Conservation (phyloP, 768 basidiomycete genomes). For the Harrya chromipes region DNA sequence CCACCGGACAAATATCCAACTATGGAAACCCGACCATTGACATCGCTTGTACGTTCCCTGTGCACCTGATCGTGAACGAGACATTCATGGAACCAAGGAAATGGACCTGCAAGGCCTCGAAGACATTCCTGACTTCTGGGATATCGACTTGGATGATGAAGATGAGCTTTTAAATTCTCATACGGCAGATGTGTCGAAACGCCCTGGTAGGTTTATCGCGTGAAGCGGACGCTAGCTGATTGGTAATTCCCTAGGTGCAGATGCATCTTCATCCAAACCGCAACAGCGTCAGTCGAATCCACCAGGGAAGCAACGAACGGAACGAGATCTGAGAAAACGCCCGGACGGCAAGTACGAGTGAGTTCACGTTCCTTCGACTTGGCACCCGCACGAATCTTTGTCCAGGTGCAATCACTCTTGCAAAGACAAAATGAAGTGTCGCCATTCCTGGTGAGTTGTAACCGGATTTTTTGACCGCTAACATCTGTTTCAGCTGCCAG, state of each 20-base stretch:
- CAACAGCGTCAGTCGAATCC: slow-evolving; percentile 3
- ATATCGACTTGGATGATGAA: slow-evolving; percentile 36
- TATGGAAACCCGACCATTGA: slow-evolving; percentile 68
- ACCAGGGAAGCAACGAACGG: slow-evolving; percentile 2
- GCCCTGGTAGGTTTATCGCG: slow-evolving; percentile 15
- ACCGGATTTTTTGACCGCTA: slow-evolving; percentile 5
- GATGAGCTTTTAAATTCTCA: slow-evolving; percentile 19
- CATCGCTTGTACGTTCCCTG: slow-evolving; percentile 44
- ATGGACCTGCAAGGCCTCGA: slow-evolving; percentile 64
- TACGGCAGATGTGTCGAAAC: slow-evolving; percentile 36
- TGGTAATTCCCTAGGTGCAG: not conserved
- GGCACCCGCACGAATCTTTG: not conserved
- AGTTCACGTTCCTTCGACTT: slow-evolving; percentile 13
- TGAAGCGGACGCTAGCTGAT: not conserved
- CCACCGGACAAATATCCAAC: slow-evolving; percentile 57
- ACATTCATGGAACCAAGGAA: slow-evolving; percentile 43
- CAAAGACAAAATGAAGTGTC: slow-evolving; percentile 72
- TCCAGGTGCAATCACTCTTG: slow-evolving; percentile 76
- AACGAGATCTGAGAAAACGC: slow-evolving; percentile 36
- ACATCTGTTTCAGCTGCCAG: slow-evolving; percentile 53
- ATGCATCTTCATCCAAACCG: not conserved
- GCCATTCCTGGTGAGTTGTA: slow-evolving; percentile 61
- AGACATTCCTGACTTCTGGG: slow-evolving; percentile 68
- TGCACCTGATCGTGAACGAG: not conserved
- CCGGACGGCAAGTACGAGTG: slow-evolving; percentile 66